phyloP scores from a whole-genome alignment of 306 rosid genomes.

The Sechiopsis laciniata region DNA sequence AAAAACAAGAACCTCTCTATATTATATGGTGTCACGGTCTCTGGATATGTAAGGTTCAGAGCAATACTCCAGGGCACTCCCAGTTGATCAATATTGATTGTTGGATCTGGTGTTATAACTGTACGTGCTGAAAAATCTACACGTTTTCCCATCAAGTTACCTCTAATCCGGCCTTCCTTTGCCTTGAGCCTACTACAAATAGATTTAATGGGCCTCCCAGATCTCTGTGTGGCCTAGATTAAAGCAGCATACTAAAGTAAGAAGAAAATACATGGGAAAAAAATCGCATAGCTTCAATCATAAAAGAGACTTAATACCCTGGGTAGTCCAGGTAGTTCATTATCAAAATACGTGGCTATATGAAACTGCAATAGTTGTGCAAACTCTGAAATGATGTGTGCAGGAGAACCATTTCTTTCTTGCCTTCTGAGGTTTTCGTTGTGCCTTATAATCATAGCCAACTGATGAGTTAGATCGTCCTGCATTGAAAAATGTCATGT shows the following conservation, averaged over 20 bases:
- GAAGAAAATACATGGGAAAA: neutral
- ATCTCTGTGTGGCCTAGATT: slow-evolving; percentile 87
- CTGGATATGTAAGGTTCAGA: slow-evolving; percentile 90
- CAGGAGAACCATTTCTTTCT: slow-evolving; percentile 96
- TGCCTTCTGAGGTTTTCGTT: slow-evolving; percentile 87
- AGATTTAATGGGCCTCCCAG: slow-evolving; percentile 96
- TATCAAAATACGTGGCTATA: slow-evolving; percentile 92
- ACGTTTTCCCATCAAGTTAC: slow-evolving; percentile 95
- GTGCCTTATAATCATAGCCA: slow-evolving; percentile 96
- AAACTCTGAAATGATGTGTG: slow-evolving; percentile 91
- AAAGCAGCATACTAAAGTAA: neutral
- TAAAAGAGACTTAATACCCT: slow-evolving; percentile 46
- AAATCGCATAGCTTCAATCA: neutral
- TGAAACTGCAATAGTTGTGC: slow-evolving; percentile 96
- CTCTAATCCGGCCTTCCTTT: slow-evolving; percentile 98
- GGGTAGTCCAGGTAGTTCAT: slow-evolving; percentile 93
- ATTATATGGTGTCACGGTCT: slow-evolving; percentile 97
- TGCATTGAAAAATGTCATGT: slow-evolving; percentile 27
- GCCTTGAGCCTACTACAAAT: slow-evolving; percentile 99
- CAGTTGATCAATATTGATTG: slow-evolving; percentile 81
- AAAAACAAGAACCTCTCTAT: slow-evolving; percentile 61
- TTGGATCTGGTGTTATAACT: slow-evolving; percentile 96
- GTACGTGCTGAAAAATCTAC: slow-evolving; percentile 99
- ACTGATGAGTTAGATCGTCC: slow-evolving; percentile 98
- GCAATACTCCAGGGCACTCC: slow-evolving; percentile 99